Evolutionary conservation across 2,329 filamentous ascomycete genomes (phyloP), one percentile per base, ranked within the genome.

Genomic region (Blumeria hordei): DNA sequence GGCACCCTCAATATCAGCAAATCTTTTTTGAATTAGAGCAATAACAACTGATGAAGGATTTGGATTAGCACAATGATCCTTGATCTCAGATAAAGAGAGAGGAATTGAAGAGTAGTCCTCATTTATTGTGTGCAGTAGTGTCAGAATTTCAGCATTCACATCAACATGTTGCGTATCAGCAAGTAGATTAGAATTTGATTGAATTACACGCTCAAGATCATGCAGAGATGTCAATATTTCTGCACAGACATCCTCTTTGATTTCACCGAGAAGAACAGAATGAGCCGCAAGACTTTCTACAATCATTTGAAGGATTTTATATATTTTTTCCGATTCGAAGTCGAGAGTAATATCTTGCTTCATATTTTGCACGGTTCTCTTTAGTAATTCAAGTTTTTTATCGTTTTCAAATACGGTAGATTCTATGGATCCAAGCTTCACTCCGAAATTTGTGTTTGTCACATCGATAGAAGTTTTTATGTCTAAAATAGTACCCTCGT

Each of bases 71-170:
- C 37, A 12, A 12, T 11, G n/a, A 12, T 41, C n/a, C 11, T 3
- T 41, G 11, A 41, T 41, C n/a, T 41, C 37, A 12, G n/a, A 16
- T 16, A 16, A 41, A 11, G 37, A 41, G 37, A 6, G 11, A 41
- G 21, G 21, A 11, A 41, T 16, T 41, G 37, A 3, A 41, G 37
- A 41, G 21, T 41, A 16, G n/a, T 54, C 43, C 36, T 63, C 63
- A 35, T 58, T 58, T 10, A 58, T 58, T 9, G 59, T 54, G 56
- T 65, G 64, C 3, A 65, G 50, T 3, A 61, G 57, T 16, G 64
- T 65, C 49, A 65, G 58, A 39, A 65, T 62, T 47, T 65, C 63
- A 34, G 61, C 62, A 54, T 60, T 63, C 1, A 65, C 59, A 59
- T 65, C 62, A 1, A 57, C 56, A 53, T 65, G 61, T 50, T 58